phyloP scores from a whole-genome alignment of 192 early-diverging fungal genomes.

The Coemansia sp. region DNA sequence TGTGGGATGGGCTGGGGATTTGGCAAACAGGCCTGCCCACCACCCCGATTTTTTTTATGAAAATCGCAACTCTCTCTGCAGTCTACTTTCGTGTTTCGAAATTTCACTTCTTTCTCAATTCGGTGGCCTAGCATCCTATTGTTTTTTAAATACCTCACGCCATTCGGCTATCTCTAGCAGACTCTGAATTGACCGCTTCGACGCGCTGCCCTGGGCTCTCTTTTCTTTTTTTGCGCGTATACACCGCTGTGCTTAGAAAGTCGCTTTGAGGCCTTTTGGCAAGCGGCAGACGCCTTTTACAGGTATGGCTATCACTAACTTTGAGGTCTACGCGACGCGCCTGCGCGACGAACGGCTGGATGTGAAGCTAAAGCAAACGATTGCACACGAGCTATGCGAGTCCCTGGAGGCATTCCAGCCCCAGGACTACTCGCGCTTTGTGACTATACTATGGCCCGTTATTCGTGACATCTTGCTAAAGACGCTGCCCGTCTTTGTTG shows the following conservation, averaged over 20 bases:
- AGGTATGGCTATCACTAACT: slow-evolving; percentile 50
- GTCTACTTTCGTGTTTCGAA: neutral
- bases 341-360: slow-evolving; percentile 55
- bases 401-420: slow-evolving; percentile 88
- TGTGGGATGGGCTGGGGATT: neutral
- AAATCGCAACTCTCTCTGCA: neutral
- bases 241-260: neutral
- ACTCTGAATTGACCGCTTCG: neutral
- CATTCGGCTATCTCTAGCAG: neutral
- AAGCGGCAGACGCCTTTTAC: neutral
- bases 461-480: slow-evolving; percentile 75
- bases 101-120: neutral
- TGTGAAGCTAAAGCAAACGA: slow-evolving; percentile 69
- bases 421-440: slow-evolving; percentile 76
- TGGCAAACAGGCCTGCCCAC: neutral
- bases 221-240: neutral
- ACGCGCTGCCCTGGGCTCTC: neutral
- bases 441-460: slow-evolving; percentile 78
- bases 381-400: slow-evolving; percentile 84
- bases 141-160: neutral
- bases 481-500: slow-evolving; percentile 70
- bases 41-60: neutral
- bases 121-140: neutral
- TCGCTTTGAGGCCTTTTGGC: neutral
- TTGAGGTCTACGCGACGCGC: slow-evolving; percentile 57